A percentile compares a stretch with the other conserved stretches of the same genome.
Evolutionary conservation across 164 flowering plant genomes (phyloP).

Genomic region (Annona squamosa): DNA sequence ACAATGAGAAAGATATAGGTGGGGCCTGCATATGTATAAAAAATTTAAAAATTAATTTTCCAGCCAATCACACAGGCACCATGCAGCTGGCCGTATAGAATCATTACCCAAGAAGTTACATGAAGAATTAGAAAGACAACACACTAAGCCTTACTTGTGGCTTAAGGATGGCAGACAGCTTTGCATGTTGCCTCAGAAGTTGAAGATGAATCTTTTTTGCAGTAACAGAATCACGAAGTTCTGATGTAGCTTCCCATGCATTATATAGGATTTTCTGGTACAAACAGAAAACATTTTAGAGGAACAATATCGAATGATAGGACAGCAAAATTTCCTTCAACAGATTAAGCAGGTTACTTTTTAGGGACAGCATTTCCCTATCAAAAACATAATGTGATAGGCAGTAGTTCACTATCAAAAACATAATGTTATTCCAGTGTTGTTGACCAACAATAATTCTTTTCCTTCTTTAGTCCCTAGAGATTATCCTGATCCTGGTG

Average conservation of each 20-base stretch:
- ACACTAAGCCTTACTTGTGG: conserved; percentile 56
- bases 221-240: conserved; percentile 72
- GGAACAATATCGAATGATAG: neutral
- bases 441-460: neutral
- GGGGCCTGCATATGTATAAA: too few species aligned
- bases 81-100: too few species aligned
- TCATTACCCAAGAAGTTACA: neutral
- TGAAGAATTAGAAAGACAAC: conserved; percentile 3
- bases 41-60: too few species aligned
- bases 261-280: conserved; percentile 71
- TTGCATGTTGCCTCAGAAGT: conserved; percentile 60
- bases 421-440: neutral
- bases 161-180: conserved; percentile 65
- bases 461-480: too few species aligned
- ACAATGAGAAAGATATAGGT: too few species aligned
- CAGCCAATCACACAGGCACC: too few species aligned
- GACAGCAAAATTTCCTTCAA: neutral
- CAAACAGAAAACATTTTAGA: conserved; percentile 2
- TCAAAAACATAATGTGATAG: neutral
- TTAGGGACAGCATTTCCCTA: neutral
- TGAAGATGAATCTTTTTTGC: conserved; percentile 63
- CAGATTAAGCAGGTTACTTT: neutral
- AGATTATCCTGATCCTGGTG: too few species aligned
- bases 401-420: neutral
- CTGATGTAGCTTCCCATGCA: conserved; percentile 80